phyloP scores from a whole-genome alignment of 1,284 basidiomycete genomes.

The Heterobasidion occidentale region DNA sequence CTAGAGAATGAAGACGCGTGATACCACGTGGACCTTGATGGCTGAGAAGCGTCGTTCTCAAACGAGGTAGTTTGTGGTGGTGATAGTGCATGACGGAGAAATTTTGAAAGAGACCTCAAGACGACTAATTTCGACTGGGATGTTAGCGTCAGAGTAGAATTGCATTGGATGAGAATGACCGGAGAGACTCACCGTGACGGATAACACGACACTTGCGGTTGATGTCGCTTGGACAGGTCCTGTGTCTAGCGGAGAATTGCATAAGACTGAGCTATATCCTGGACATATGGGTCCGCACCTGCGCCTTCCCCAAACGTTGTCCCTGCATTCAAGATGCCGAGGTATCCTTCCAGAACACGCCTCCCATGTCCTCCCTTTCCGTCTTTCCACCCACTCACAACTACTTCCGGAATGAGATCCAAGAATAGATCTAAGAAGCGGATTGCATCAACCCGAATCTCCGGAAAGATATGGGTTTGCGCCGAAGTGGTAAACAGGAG shows the following conservation, averaged over 20 bases:
- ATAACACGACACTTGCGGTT: constrained; percentile 57
- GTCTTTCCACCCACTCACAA: constrained; percentile 65
- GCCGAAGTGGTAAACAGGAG: constrained; percentile 87
- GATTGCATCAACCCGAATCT: constrained; percentile 87
- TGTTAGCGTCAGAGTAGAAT: constrained; percentile 2
- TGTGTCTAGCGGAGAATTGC: constrained; percentile 9
- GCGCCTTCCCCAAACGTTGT: constrained; percentile 52
- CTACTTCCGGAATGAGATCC: constrained; percentile 58
- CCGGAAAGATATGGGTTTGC: constrained; percentile 91
- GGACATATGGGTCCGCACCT: constrained; percentile 24
- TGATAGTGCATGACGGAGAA: constrained; percentile 39
- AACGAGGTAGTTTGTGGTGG: constrained; percentile 7
- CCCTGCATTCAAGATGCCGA: constrained; percentile 63
- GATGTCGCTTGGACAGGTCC: constrained; percentile 48
- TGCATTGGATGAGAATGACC: background rate
- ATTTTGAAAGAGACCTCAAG: constrained; percentile 51
- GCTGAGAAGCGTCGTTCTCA: background rate
- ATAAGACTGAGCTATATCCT: background rate
- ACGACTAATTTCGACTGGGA: constrained; percentile 55
- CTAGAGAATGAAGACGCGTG: constrained; percentile 42
- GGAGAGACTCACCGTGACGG: constrained; percentile 42
- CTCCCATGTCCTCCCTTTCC: constrained; percentile 42
- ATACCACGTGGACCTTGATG: constrained; percentile 39
- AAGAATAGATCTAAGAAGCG: constrained; percentile 78
- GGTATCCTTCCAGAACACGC: constrained; percentile 67